These are phyloP conservation scores for Mortierella sp. DNA, from an alignment of 371 early-diverging fungal genomes.

Conservation along the genomic window DNA sequence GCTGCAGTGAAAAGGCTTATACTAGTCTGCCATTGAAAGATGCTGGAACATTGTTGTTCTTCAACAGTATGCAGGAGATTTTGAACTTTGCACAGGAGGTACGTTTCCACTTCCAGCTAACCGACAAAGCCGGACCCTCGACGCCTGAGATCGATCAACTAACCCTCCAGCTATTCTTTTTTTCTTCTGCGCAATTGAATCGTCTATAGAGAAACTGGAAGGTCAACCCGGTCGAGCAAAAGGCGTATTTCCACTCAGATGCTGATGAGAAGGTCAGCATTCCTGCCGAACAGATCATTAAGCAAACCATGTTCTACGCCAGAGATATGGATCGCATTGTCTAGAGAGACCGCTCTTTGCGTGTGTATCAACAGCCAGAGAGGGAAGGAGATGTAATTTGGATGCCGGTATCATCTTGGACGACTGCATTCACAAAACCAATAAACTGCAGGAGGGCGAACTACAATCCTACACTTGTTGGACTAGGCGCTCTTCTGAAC, in stretches of 20 bases:
- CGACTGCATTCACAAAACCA: neutral
- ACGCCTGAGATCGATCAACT: too few species aligned
- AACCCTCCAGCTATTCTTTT: neutral
- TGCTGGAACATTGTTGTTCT: constrained; percentile 89
- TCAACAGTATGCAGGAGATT: constrained; percentile 81
- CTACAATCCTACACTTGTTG: too few species aligned
- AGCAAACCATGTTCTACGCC: constrained; percentile 88
- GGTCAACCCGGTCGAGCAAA: constrained; percentile 80
- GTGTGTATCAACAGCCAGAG: neutral
- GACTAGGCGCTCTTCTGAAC: constrained; percentile 61
- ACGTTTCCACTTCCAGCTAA: neutral
- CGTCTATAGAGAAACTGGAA: constrained; percentile 83
- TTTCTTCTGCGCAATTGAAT: neutral
- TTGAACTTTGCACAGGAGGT: constrained; percentile 83
- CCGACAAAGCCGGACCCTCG: too few species aligned
- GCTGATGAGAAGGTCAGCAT: constrained; percentile 74
- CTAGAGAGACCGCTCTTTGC: constrained; percentile 55
- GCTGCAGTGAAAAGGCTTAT: constrained; percentile 94
- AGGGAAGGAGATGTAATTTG: too few species aligned
- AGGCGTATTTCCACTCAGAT: constrained; percentile 82
- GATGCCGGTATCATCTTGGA: neutral
- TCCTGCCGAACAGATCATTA: constrained; percentile 85
- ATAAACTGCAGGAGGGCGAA: too few species aligned
- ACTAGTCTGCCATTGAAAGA: constrained; percentile 84
- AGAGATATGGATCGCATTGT: constrained; percentile 97